Percentiles rank a stretch among this genome's conserved stretches.
These are phyloP conservation scores for Closterium sp. DNA, from an alignment of 139 green algal genomes.

Conservation along the genomic window DNA sequence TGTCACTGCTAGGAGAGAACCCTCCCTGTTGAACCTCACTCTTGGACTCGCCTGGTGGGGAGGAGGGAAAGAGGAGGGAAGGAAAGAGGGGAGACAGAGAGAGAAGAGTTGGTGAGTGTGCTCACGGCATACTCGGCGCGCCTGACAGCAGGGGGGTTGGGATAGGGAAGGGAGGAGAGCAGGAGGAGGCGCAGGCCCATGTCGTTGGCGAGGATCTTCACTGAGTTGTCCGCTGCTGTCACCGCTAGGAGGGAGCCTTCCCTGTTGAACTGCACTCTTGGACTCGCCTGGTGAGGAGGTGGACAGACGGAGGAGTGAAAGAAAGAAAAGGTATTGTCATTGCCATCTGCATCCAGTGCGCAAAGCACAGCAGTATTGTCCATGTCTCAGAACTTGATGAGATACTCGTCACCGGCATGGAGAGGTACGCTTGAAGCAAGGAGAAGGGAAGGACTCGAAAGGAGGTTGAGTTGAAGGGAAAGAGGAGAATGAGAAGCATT, in stretches of 20 bases:
- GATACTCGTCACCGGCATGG: no score
- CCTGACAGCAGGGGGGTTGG: background rate
- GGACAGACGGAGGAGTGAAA: background rate
- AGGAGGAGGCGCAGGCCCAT: slow-evolving; percentile 35
- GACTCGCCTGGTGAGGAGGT: slow-evolving; percentile 24
- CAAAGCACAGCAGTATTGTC: background rate
- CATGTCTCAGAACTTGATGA: no score
- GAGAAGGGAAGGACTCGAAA: no score
- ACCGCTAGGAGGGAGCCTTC: slow-evolving; percentile 48
- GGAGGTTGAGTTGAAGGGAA: no score
- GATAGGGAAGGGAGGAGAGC: no score
- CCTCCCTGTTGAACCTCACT: slow-evolving; percentile 47
- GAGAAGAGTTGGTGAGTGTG: background rate
- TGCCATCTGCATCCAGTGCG: background rate
- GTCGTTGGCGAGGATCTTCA: slow-evolving; percentile 50
- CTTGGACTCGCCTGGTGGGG: slow-evolving; percentile 34
- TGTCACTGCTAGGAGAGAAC: slow-evolving; percentile 48
- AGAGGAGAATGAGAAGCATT: no score
- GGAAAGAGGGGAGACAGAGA: background rate
- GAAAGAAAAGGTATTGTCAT: background rate
- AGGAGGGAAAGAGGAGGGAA: background rate
- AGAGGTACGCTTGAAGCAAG: no score
- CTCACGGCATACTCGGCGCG: no score
- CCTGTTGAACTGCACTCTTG: slow-evolving; percentile 46
- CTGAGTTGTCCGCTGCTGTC: slow-evolving; percentile 21